Conservation (phyloP, 805 yeast genomes). For the Saturnispora silvae region DNA sequence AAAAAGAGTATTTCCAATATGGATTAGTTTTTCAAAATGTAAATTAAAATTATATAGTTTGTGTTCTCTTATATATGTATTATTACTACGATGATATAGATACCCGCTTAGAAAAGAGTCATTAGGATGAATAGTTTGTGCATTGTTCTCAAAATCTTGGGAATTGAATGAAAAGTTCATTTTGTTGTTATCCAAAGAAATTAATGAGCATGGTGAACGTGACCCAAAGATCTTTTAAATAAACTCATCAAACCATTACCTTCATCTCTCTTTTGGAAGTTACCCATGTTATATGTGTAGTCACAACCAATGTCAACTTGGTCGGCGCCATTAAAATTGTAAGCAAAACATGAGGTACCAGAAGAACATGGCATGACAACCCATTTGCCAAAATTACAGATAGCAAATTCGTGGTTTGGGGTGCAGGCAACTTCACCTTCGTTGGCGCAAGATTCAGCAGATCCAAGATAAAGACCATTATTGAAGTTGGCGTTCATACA, state of each 20-base stretch:
- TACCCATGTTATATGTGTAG: constrained; percentile 26
- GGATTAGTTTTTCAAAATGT: too few relatives aligned
- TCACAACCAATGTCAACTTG: constrained; percentile 42
- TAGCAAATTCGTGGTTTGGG: constrained; percentile 39
- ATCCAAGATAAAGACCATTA: constrained; percentile 33
- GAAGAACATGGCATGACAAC: constrained; percentile 45
- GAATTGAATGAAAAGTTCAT: not conserved
- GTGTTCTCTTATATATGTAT: not conserved
- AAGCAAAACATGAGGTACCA: constrained; percentile 55
- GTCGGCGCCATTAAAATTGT: constrained; percentile 25
- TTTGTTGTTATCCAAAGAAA: too few relatives aligned
- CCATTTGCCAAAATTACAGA: constrained; percentile 52
- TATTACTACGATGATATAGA: not conserved
- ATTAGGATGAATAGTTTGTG: too few relatives aligned
- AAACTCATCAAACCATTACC: constrained; percentile 13
- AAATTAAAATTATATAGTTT: not conserved
- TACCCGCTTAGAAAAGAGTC: too few relatives aligned
- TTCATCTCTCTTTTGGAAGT: constrained; percentile 24
- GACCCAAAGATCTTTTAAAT: constrained; percentile 17
- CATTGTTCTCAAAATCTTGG: not conserved
- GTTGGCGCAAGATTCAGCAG: constrained; percentile 29
- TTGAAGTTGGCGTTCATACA: constrained; percentile 36
- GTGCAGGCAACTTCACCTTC: constrained; percentile 46
- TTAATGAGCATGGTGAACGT: constrained; percentile 9
- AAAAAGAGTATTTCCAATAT: constrained; percentile 6